A percentile compares a stretch with the other conserved stretches of the same genome.
Conservation (phyloP, 129 eudicot species). For the Lonicera japonica region DNA sequence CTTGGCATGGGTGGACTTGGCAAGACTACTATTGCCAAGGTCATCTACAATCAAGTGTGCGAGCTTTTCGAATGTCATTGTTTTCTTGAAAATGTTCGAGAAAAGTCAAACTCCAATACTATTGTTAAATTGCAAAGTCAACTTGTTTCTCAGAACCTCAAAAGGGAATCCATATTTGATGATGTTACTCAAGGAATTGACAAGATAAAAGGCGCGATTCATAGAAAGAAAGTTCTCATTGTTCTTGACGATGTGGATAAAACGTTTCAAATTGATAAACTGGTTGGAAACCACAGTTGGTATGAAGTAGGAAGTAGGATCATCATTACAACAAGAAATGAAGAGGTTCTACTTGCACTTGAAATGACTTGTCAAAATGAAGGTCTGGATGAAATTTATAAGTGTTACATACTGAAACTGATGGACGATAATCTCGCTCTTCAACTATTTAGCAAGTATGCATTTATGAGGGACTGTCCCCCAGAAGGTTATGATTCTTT, state of each 20-base stretch:
- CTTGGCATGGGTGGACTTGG: background rate
- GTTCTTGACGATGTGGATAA: too few species aligned
- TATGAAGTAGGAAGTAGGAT: too few species aligned
- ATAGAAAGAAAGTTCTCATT: background rate
- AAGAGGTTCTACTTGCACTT: too few species aligned
- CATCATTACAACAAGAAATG: too few species aligned
- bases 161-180: too few species aligned
- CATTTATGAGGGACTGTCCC: conserved; percentile 9
- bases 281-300: too few species aligned
- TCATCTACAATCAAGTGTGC: background rate
- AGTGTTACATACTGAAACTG: background rate
- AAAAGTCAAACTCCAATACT: background rate
- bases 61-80: background rate
- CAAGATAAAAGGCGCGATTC: too few species aligned
- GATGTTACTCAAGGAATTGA: too few species aligned
- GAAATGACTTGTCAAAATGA: too few species aligned
- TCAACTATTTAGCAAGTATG: conserved; percentile 13
- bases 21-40: background rate
- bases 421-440: background rate
- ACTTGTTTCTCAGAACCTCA: background rate
- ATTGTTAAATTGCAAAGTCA: background rate
- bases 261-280: too few species aligned
- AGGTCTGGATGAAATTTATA: background rate
- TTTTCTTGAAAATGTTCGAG: background rate
- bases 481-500: background rate